Conservation (phyloP, 169 alveolate species). For the Prorocentrum cordatum region DNA sequence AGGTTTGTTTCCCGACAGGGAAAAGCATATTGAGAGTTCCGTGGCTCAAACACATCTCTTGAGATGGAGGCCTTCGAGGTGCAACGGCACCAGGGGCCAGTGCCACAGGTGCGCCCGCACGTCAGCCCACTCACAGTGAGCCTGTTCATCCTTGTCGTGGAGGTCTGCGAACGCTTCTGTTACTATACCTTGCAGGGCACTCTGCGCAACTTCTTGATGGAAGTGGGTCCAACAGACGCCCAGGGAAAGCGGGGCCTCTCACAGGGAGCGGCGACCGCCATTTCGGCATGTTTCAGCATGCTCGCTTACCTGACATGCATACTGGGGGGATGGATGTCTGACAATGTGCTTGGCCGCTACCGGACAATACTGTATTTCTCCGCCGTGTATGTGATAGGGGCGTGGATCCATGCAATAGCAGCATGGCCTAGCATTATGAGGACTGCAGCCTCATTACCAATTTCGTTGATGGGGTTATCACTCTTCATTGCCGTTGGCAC, state of each 20-base stretch:
- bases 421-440: no score
- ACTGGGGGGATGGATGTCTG: constrained; percentile 49
- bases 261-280: background rate
- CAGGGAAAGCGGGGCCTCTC: background rate
- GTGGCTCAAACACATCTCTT: no score
- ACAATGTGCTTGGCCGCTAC: constrained; percentile 48
- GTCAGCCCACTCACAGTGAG: no score
- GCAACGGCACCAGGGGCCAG: no score
- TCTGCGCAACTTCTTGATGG: background rate
- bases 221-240: background rate
- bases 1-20: no score
- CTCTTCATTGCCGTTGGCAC: no score
- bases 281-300: background rate
- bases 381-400: background rate
- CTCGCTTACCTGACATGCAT: constrained; percentile 28
- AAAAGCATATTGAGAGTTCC: no score
- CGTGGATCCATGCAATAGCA: no score
- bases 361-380: background rate
- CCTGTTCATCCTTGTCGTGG: constrained; percentile 55
- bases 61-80: no score
- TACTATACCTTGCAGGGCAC: constrained; percentile 58
- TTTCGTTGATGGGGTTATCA: no score
- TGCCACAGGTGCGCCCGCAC: no score
- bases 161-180: constrained; percentile 61
- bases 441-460: no score